These are phyloP conservation scores for Primulina eburnea DNA, from an alignment of 257 asterid genomes.

Conservation along the genomic window DNA sequence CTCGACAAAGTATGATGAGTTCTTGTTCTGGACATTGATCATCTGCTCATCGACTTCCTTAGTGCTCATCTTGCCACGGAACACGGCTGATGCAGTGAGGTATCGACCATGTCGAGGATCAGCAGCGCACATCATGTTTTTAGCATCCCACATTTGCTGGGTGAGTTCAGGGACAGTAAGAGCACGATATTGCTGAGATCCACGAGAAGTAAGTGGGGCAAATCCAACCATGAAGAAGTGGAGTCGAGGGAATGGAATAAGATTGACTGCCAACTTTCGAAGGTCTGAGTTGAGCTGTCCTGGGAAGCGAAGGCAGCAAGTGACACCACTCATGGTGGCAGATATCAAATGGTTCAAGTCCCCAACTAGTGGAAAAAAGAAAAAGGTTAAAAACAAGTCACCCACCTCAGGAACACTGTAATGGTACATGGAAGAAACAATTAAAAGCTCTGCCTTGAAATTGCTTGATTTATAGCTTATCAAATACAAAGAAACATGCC, in stretches of 20 bases:
- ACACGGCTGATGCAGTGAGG: conserved; percentile 50
- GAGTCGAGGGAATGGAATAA: conserved; percentile 46
- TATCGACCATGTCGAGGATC: conserved; percentile 50
- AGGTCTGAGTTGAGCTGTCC: conserved; percentile 52
- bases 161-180: conserved; percentile 52
- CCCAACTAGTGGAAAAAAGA: conserved; percentile 25
- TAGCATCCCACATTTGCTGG: conserved; percentile 55
- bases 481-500: neutral
- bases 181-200: conserved; percentile 50
- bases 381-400: neutral
- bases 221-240: conserved; percentile 57
- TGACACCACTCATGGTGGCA: conserved; percentile 55
- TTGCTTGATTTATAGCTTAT: neutral
- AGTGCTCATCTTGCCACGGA: conserved; percentile 56
- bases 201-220: conserved; percentile 55
- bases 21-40: conserved; percentile 52
- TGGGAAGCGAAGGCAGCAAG: conserved; percentile 58
- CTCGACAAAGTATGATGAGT: conserved; percentile 50
- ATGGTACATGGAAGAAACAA: neutral
- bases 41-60: conserved; percentile 50
- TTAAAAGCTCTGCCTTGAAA: neutral
- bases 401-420: too few species aligned
- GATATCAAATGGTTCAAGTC: conserved; percentile 53
- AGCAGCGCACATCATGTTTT: conserved; percentile 56
- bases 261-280: conserved; percentile 45